Evolutionary conservation across 2,329 filamentous ascomycete genomes (phyloP), one percentile per base, ranked within the genome.

Genomic region (Stachybotrys chlorohalonatus): DNA sequence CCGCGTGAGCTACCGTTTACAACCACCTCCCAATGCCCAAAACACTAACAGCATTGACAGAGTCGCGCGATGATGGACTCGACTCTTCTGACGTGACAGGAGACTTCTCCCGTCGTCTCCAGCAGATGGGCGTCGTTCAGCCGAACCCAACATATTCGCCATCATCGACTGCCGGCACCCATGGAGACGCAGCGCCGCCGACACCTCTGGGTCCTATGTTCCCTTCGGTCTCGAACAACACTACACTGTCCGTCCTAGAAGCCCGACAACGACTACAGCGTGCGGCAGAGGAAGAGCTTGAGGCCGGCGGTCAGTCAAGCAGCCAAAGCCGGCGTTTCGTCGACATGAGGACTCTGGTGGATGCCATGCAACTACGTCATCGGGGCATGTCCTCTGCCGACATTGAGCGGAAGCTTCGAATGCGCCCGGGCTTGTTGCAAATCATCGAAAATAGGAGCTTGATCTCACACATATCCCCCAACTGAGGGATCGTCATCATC

Each of bases 91-190:
- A 65, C 42, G 58, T 68, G 16, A 67, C 71, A 49, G 63, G 70
- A n/a, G 74, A 68, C 57, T 82, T 80, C 65, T 75, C 79, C 8
- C 68, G 68, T 51, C 78, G 80, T 15, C 73, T 83, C 6, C 73
- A 73, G 31, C 68, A 78, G 57, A 81, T 83, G 74, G 80, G 80
- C 62, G 69, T 81, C 32, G 79, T 73, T 8, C 73, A 78, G 50
- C 79, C 80, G 5, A 79, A 77, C 58, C 79, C 80, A 32, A 80
- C 76, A 5, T 76, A 73, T 50, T 82, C 79, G 6, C 70, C 75
- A 30, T 80, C 78, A 1, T 82, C 79, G 7, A 78, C 69, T 2
- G 77, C 72, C 7, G 58, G 11, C 7, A n/a, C 50, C 15, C 11
- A 16, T 60, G 30, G 32, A 58, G 11, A 54, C 61, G 53, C 55